phyloP scores from a whole-genome alignment of 1,284 basidiomycete genomes.

The Rhodotorula sp. region DNA sequence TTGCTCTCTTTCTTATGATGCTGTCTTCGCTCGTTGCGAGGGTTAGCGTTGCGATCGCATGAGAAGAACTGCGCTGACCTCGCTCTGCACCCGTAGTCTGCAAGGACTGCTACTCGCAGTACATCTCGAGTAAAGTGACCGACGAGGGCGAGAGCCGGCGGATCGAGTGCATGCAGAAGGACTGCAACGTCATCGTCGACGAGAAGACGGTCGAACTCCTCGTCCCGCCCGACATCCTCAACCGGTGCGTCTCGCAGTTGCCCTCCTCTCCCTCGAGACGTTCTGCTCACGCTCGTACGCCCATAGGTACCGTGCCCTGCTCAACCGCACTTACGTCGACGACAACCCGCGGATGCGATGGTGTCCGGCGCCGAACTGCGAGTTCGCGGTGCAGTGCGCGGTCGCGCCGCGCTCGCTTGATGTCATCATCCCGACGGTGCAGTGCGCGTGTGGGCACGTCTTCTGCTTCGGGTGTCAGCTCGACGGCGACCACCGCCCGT shows the following conservation, averaged over 20 bases:
- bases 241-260: conserved; percentile 5
- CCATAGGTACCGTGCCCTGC: conserved; percentile 75
- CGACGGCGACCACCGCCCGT: conserved; percentile 84
- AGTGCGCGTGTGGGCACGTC: conserved; percentile 69
- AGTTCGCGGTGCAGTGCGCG: conserved; percentile 84
- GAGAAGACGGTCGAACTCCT: conserved; percentile 57
- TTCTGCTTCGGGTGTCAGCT: conserved; percentile 92
- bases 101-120: conserved; percentile 81
- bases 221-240: conserved; percentile 51
- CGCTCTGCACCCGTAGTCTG: conserved; percentile 59
- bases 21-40: too few relatives aligned
- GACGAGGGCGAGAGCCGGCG: conserved; percentile 80
- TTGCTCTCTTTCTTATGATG: not conserved
- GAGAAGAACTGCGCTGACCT: not conserved
- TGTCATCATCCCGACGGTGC: conserved; percentile 83
- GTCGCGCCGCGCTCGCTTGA: conserved; percentile 62
- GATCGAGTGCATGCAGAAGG: conserved; percentile 91
- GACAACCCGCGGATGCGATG: conserved; percentile 83
- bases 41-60: not conserved
- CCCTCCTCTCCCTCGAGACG: too few relatives aligned
- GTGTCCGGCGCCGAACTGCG: conserved; percentile 72
- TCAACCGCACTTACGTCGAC: conserved; percentile 86
- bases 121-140: conserved; percentile 79
- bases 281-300: too few relatives aligned
- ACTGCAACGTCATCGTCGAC: conserved; percentile 73